Percentiles rank a stretch among this genome's conserved stretches.
phyloP scores from a whole-genome alignment of 2,329 filamentous ascomycete genomes.

The Xylaria sp. region DNA sequence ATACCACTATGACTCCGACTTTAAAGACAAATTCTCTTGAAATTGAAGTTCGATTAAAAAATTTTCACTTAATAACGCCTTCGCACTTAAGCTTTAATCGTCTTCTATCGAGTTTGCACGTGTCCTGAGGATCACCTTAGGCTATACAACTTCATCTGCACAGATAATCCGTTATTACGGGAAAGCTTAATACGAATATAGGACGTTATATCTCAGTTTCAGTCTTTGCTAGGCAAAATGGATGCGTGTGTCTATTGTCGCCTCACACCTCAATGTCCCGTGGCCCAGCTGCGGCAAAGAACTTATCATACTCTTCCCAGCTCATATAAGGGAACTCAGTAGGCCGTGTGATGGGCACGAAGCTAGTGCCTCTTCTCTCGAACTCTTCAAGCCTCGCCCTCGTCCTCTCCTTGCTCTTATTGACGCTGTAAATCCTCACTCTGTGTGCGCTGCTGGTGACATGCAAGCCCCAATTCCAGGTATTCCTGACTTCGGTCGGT shows the following conservation, averaged over 20 bases:
- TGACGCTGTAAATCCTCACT: constrained; percentile 71
- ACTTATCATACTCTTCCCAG: constrained; percentile 44
- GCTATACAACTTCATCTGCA: too few species aligned
- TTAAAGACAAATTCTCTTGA: too few species aligned
- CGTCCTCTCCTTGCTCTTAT: constrained; percentile 61
- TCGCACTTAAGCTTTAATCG: too few species aligned
- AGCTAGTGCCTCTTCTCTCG: constrained; percentile 58
- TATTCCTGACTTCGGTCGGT: constrained; percentile 62
- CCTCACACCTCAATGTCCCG: constrained; percentile 43
- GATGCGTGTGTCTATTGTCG: neutral
- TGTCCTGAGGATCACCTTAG: too few species aligned
- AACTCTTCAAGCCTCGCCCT: constrained; percentile 62
- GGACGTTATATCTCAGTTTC: too few species aligned
- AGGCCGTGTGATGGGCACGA: constrained; percentile 63
- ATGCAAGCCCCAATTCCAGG: constrained; percentile 74
- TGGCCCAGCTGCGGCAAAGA: constrained; percentile 41
- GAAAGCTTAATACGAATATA: too few species aligned
- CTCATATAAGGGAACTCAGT: constrained; percentile 43
- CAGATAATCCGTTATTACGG: too few species aligned
- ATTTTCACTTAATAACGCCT: too few species aligned
- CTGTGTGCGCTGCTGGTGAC: constrained; percentile 72
- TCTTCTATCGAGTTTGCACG: too few species aligned
- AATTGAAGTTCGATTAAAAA: too few species aligned
- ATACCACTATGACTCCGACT: too few species aligned
- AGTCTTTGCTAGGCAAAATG: neutral